phyloP scores from a whole-genome alignment of 352 stramenopile genomes.

The Phytophthora pinifolia region DNA sequence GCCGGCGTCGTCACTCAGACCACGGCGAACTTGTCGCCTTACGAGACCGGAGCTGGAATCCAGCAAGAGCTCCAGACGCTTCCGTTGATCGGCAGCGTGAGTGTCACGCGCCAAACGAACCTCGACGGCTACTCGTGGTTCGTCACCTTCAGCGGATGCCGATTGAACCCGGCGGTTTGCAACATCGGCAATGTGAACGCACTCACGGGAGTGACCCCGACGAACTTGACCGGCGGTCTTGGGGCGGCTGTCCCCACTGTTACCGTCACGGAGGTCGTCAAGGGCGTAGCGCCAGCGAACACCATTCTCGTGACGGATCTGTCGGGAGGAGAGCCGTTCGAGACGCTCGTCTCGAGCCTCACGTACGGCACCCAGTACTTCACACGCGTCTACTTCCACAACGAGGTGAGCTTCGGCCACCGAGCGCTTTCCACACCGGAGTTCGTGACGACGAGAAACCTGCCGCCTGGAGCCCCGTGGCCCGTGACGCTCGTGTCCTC shows the following conservation, averaged over 20 bases:
- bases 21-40: constrained; percentile 53
- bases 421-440: constrained; percentile 68
- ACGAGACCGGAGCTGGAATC: constrained; percentile 45
- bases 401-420: constrained; percentile 82
- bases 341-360: constrained; percentile 65
- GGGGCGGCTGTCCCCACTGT: constrained; percentile 40
- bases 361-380: constrained; percentile 90
- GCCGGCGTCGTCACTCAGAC: constrained; percentile 33
- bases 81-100: constrained; percentile 58
- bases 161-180: constrained; percentile 74
- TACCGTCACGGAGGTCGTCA: constrained; percentile 50
- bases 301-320: constrained; percentile 72
- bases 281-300: constrained; percentile 50
- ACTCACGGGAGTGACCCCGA: constrained; percentile 44
- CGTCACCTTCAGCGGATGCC: constrained; percentile 90
- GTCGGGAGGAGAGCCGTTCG: constrained; percentile 69
- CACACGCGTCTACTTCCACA: constrained; percentile 90
- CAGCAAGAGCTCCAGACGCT: constrained; percentile 51
- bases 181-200: constrained; percentile 88
- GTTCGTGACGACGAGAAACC: constrained; percentile 85
- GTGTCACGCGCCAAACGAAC: constrained; percentile 57
- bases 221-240: constrained; percentile 47
- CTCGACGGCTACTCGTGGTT: constrained; percentile 85
- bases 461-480: constrained; percentile 83
- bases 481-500: constrained; percentile 90